A percentile compares a stretch with the other conserved stretches of the same genome.
Evolutionary conservation across 768 basidiomycete species (phyloP).

Genomic region (Tephrocybe sp.): DNA sequence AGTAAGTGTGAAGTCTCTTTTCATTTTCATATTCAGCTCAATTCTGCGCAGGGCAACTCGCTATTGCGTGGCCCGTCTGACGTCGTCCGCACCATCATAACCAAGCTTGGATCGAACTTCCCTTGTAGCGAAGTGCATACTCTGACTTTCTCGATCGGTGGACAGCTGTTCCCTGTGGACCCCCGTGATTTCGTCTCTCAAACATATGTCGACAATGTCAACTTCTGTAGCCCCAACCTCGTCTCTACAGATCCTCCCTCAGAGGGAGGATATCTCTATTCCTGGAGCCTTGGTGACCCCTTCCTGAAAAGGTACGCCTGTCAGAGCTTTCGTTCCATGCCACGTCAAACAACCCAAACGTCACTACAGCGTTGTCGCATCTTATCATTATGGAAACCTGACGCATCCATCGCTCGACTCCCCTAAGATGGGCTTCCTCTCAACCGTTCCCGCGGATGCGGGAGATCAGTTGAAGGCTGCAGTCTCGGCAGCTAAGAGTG

Average conservation of each 20-base stretch:
- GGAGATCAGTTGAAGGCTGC: constrained; percentile 31
- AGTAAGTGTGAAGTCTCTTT: constrained; percentile 34
- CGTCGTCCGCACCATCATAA: constrained; percentile 49
- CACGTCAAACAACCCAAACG: no score
- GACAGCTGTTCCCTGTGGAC: constrained; percentile 69
- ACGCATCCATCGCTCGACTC: constrained; percentile 66
- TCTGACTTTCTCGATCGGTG: constrained; percentile 67
- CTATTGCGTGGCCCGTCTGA: constrained; percentile 75
- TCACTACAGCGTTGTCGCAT: constrained; percentile 51
- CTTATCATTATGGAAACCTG: constrained; percentile 75
- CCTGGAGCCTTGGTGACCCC: constrained; percentile 77
- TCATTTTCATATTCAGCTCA: neutral
- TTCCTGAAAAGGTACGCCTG: constrained; percentile 83
- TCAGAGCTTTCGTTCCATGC: no score
- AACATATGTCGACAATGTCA: constrained; percentile 33
- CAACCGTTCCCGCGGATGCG: constrained; percentile 65
- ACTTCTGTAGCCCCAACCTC: constrained; percentile 53
- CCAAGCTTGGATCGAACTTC: constrained; percentile 43
- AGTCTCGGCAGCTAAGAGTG: constrained; percentile 25
- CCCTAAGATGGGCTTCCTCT: constrained; percentile 69
- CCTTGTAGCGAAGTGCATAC: constrained; percentile 62
- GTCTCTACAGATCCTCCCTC: constrained; percentile 63
- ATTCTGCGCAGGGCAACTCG: constrained; percentile 62
- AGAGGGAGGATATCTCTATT: constrained; percentile 60
- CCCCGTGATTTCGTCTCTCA: constrained; percentile 67